These are phyloP conservation scores for Lentinus brumalis DNA, from an alignment of 768 basidiomycete genomes.

Conservation along the genomic window DNA sequence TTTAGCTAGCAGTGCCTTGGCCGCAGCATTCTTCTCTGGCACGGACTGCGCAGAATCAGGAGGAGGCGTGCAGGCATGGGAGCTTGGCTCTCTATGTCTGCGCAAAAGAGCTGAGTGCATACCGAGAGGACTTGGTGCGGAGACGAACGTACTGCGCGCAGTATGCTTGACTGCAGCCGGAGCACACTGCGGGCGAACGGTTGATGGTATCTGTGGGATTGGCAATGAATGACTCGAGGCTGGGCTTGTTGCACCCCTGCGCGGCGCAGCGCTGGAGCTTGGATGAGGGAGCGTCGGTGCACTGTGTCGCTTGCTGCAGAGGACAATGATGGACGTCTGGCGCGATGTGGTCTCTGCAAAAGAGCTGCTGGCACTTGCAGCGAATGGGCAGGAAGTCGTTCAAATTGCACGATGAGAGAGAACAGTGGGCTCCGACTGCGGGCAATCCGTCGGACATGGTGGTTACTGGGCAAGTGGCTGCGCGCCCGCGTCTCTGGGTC, in stretches of 20 bases:
- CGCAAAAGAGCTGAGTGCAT: background rate
- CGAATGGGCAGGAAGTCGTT: conserved; percentile 79
- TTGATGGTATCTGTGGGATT: conserved; percentile 28
- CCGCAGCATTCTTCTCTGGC: conserved; percentile 44
- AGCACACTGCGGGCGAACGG: conserved; percentile 45
- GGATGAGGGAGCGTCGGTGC: conserved; percentile 10
- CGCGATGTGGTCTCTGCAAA: conserved; percentile 65
- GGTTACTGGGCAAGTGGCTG: background rate
- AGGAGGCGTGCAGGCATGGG: conserved; percentile 54
- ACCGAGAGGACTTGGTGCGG: background rate
- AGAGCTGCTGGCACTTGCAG: conserved; percentile 60
- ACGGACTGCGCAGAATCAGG: conserved; percentile 8
- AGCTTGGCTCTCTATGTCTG: conserved; percentile 68
- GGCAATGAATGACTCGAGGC: conserved; percentile 45
- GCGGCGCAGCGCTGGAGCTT: conserved; percentile 53
- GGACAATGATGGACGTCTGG: conserved; percentile 64
- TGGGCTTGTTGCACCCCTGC: conserved; percentile 54
- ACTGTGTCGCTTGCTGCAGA: conserved; percentile 5
- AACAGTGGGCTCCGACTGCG: conserved; percentile 66
- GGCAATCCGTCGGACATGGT: conserved; percentile 42
- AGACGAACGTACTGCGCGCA: conserved; percentile 56
- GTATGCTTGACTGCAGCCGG: conserved; percentile 56
- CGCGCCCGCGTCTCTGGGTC: background rate
- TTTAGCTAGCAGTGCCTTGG: conserved; percentile 55
- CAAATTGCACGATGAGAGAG: conserved; percentile 55